These are phyloP conservation scores for Candida glaebosa DNA, from an alignment of 805 yeast genomes.

Conservation along the genomic window DNA sequence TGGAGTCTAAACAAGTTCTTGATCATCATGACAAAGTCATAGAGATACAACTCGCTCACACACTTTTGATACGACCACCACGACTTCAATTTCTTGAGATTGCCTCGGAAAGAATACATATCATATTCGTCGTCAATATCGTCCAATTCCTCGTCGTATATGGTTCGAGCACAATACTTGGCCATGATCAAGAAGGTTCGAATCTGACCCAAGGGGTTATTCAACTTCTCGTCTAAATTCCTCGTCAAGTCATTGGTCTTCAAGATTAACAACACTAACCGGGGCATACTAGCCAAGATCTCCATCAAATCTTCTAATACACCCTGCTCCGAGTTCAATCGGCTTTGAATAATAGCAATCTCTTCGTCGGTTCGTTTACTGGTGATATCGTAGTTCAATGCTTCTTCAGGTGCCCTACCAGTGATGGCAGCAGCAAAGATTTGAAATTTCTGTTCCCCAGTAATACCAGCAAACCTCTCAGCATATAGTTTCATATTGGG, in stretches of 20 bases:
- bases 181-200: conserved; percentile 88
- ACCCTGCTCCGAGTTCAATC: conserved; percentile 55
- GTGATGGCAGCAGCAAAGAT: conserved; percentile 91
- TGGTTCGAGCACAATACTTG: conserved; percentile 79
- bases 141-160: conserved; percentile 64
- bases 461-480: conserved; percentile 70
- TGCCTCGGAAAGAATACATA: conserved; percentile 20
- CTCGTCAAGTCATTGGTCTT: conserved; percentile 94
- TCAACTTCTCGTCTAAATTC: conserved; percentile 77
- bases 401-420: conserved; percentile 83
- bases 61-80: conserved; percentile 36
- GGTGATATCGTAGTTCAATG: conserved; percentile 58
- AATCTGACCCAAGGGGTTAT: conserved; percentile 82
- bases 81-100: conserved; percentile 11
- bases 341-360: conserved; percentile 59
- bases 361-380: conserved; percentile 58
- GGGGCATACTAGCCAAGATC: conserved; percentile 74
- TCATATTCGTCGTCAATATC: conserved; percentile 15
- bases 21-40: conserved; percentile 28
- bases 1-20: conserved; percentile 7
- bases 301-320: conserved; percentile 74
- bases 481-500: conserved; percentile 71
- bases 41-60: conserved; percentile 27
- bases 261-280: conserved; percentile 77
- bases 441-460: conserved; percentile 69